These are phyloP conservation scores for Colletotrichum spaethianum DNA, from an alignment of 2,329 filamentous ascomycete species.

Conservation along the genomic window DNA sequence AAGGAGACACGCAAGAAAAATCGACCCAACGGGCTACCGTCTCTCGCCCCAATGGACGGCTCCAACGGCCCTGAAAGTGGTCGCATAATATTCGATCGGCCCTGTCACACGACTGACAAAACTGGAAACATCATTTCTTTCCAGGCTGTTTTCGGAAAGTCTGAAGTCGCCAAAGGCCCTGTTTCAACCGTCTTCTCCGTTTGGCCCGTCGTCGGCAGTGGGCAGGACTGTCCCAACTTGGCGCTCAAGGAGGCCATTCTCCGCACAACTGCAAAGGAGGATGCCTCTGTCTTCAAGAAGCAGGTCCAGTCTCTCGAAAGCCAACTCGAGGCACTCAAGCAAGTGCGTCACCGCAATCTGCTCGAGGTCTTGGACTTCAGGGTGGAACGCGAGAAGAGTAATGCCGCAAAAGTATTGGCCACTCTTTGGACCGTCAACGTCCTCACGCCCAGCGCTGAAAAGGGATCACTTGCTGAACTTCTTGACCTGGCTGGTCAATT, in stretches of 20 bases:
- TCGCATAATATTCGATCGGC: slow-evolving; percentile 75
- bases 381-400: slow-evolving; percentile 70
- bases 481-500: slow-evolving; percentile 84
- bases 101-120: slow-evolving; percentile 74
- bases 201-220: slow-evolving; percentile 73
- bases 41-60: slow-evolving; percentile 50
- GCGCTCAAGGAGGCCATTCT: slow-evolving; percentile 81
- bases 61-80: slow-evolving; percentile 51
- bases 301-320: slow-evolving; percentile 83
- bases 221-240: slow-evolving; percentile 72
- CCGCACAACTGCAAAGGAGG: slow-evolving; percentile 70
- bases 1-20: slow-evolving; percentile 76
- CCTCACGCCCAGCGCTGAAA: slow-evolving; percentile 83
- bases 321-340: slow-evolving; percentile 82
- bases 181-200: slow-evolving; percentile 81
- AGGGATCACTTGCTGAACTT: slow-evolving; percentile 85
- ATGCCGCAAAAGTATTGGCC: slow-evolving; percentile 52
- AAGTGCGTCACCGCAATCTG: slow-evolving; percentile 81
- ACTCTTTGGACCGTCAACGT: slow-evolving; percentile 80
- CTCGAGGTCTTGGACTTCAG: slow-evolving; percentile 87
- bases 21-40: slow-evolving; percentile 59
- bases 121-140: slow-evolving; percentile 77
- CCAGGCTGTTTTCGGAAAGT: slow-evolving; percentile 78
- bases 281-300: slow-evolving; percentile 78
- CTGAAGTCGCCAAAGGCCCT: slow-evolving; percentile 74